These are phyloP conservation scores for Agrocybe praecox DNA, from an alignment of 768 basidiomycete species.

Conservation along the genomic window DNA sequence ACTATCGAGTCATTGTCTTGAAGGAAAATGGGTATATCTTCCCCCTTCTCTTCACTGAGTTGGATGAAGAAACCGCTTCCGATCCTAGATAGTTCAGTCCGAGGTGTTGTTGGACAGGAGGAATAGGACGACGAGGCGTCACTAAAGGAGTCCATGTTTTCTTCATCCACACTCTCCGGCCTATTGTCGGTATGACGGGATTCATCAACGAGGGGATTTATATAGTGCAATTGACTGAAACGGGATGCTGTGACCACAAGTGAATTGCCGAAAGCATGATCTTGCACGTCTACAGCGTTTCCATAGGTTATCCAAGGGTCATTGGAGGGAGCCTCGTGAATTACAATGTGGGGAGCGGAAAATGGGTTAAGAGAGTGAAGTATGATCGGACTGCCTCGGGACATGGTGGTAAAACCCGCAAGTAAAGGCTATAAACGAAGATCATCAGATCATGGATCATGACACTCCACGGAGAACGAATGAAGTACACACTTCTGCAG, in stretches of 20 bases:
- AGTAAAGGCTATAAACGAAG: constrained; percentile 5
- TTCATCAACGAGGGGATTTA: not conserved
- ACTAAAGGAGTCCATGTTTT: not conserved
- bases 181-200: not conserved
- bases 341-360: constrained; percentile 20
- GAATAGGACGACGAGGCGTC: constrained; percentile 1
- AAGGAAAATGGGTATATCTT: not conserved
- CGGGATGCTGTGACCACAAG: constrained; percentile 6
- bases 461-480: not conserved
- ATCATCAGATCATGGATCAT: no score
- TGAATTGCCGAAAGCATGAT: constrained; percentile 2
- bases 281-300: constrained; percentile 10
- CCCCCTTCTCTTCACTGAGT: constrained; percentile 1
- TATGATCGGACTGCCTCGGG: constrained; percentile 4
- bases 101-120: constrained; percentile 23
- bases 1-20: not conserved
- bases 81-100: constrained; percentile 14
- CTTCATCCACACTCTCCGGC: no score
- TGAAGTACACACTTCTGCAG: constrained; percentile 44
- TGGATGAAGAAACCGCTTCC: constrained; percentile 15
- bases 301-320: constrained; percentile 3
- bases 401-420: not conserved
- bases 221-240: not conserved
- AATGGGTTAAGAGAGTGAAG: constrained; percentile 17
- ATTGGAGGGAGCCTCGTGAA: constrained; percentile 14